Evolutionary conservation across 495 filamentous ascomycete genomes (phyloP).

Genomic region (Aspergillus sclerotiicarbonarius): DNA sequence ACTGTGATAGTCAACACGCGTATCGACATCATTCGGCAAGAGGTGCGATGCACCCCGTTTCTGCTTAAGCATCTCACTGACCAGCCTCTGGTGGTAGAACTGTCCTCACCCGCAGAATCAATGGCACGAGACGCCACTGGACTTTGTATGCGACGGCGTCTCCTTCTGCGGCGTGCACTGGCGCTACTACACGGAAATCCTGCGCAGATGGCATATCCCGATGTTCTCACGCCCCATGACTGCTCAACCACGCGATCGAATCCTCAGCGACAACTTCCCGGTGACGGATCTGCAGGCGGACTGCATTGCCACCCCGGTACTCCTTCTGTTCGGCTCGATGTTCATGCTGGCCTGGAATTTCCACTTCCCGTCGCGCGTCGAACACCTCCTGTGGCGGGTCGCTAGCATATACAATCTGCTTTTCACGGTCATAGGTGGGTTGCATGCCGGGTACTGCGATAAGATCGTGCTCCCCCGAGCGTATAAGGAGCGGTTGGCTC

Average conservation of each 20-base stretch:
- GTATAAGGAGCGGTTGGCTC: neutral
- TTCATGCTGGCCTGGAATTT: conserved; percentile 32
- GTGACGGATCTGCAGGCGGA: conserved; percentile 10
- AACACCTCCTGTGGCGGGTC: conserved; percentile 30
- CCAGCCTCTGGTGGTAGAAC: neutral
- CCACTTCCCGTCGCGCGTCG: conserved; percentile 22
- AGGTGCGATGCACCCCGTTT: neutral
- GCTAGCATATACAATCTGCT: conserved; percentile 15
- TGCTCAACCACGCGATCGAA: conserved; percentile 17
- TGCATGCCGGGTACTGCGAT: conserved; percentile 4
- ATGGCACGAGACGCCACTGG: conserved; percentile 23
- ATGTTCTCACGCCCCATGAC: conserved; percentile 12
- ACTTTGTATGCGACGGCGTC: conserved; percentile 23
- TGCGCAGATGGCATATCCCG: conserved; percentile 18
- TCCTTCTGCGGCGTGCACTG: conserved; percentile 20
- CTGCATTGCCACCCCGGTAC: conserved; percentile 12
- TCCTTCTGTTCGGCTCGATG: conserved; percentile 22
- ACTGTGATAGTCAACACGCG: neutral
- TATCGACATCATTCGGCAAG: neutral
- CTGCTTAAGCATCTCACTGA: neutral
- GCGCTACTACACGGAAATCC: conserved; percentile 20
- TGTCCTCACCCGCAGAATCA: neutral
- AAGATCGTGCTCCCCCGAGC: conserved; percentile 2
- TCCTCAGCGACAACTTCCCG: conserved; percentile 19
- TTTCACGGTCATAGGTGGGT: conserved; percentile 14